A percentile compares a stretch with the other conserved stretches of the same genome.
Evolutionary conservation across 495 filamentous ascomycete species (phyloP).

Genomic region (Xylaria acuta): DNA sequence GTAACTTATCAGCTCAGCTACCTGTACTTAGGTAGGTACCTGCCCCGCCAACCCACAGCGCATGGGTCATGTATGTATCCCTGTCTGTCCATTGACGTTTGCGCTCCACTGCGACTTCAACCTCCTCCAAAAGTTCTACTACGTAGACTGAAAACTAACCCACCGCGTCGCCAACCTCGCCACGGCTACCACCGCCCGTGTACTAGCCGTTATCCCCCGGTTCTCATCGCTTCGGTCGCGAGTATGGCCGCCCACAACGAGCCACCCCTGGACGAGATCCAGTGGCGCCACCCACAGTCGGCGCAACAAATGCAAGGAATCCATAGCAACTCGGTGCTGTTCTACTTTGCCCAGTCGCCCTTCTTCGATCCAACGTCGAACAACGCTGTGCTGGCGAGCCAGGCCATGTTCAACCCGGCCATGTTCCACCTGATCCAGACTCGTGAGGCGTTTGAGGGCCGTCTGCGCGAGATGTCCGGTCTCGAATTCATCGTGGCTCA

Average conservation of each 20-base stretch:
- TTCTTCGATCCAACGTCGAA: conserved; percentile 93
- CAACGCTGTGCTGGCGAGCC: conserved; percentile 77
- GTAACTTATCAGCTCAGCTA: too few species aligned
- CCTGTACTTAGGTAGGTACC: neutral
- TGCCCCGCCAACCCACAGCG: neutral
- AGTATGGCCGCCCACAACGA: conserved; percentile 53
- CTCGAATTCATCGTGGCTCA: conserved; percentile 82
- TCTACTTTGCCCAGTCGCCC: conserved; percentile 87
- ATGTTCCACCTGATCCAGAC: conserved; percentile 65
- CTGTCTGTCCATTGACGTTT: conserved; percentile 10
- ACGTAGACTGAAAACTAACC: neutral
- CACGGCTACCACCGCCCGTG: neutral
- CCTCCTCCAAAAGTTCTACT: neutral
- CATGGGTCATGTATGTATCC: conserved; percentile 28
- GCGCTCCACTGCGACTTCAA: conserved; percentile 23
- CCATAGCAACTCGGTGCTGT: conserved; percentile 73
- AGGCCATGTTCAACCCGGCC: conserved; percentile 73
- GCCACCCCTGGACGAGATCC: conserved; percentile 75
- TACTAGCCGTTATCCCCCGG: neutral
- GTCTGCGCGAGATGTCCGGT: conserved; percentile 78
- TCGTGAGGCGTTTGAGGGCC: conserved; percentile 78
- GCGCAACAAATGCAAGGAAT: conserved; percentile 65
- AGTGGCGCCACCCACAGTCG: conserved; percentile 69
- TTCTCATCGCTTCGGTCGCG: neutral
- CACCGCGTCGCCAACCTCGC: neutral